Evolutionary conservation across 163 green algal species (phyloP).

Genomic region (Chloromonas sp.): DNA sequence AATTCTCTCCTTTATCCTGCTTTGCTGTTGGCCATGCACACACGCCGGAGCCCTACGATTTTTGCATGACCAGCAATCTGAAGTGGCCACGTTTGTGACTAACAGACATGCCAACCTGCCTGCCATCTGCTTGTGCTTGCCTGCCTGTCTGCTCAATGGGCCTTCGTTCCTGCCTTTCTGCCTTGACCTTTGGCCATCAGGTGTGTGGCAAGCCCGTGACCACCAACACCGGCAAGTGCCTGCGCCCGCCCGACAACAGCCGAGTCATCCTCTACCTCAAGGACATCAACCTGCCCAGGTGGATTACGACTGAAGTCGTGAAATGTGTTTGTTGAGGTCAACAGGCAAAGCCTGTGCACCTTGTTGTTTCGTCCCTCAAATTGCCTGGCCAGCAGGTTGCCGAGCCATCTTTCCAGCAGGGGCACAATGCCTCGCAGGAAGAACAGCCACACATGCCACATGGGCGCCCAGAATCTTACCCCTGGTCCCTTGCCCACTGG

Average conservation of each 20-base stretch:
- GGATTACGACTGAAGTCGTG: background rate
- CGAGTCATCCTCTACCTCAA: conserved; percentile 65
- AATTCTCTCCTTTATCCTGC: too few species aligned
- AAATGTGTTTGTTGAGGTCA: too few species aligned
- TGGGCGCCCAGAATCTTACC: conserved; percentile 98
- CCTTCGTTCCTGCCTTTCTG: too few species aligned
- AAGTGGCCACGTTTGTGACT: too few species aligned
- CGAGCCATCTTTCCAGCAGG: conserved; percentile 97
- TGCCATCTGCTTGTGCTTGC: too few species aligned
- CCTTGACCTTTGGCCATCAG: conserved; percentile 1
- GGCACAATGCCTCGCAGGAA: conserved; percentile 98
- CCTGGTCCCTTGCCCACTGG: conserved; percentile 97
- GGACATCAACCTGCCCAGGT: conserved; percentile 68
- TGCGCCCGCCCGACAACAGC: conserved; percentile 49
- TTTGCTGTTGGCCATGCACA: too few species aligned
- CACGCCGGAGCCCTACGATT: too few species aligned
- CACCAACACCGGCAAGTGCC: conserved; percentile 48
- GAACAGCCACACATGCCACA: conserved; percentile 99
- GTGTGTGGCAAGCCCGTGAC: conserved; percentile 66
- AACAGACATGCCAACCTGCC: too few species aligned
- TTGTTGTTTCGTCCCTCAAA: conserved; percentile 98
- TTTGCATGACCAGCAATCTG: too few species aligned
- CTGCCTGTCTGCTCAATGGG: too few species aligned
- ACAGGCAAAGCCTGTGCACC: conserved; percentile 8
- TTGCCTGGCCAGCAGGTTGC: conserved; percentile 97